Conservation (phyloP, 2,329 filamentous ascomycete species). For the Trichoderma koningiopsis region DNA sequence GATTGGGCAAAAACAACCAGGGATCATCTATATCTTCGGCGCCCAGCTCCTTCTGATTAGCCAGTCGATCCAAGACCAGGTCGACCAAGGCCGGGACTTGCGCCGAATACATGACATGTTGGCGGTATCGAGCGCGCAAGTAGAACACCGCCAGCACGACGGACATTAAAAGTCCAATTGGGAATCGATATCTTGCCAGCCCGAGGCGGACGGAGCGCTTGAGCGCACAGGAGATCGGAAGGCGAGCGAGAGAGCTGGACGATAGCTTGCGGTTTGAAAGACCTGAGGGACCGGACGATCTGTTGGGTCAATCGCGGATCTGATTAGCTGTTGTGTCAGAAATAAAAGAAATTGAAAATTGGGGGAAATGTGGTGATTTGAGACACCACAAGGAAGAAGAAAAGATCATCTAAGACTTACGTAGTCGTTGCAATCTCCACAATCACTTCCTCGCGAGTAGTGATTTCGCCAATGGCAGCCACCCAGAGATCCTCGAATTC, state of each 20-base stretch:
- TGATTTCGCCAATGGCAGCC: constrained; percentile 72
- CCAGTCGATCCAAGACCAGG: constrained; percentile 79
- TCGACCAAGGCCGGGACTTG: constrained; percentile 82
- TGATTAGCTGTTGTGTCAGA: constrained; percentile 80
- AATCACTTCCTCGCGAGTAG: constrained; percentile 62
- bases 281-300: constrained; percentile 66
- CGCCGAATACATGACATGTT: constrained; percentile 65
- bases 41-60: constrained; percentile 80
- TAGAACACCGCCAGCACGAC: constrained; percentile 59
- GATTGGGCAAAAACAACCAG: constrained; percentile 83
- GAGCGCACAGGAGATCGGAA: constrained; percentile 84
- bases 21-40: constrained; percentile 68
- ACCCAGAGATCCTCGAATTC: constrained; percentile 91
- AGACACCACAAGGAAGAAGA: constrained; percentile 24
- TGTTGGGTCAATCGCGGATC: constrained; percentile 71
- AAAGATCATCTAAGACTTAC: constrained; percentile 51
- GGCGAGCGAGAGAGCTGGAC: constrained; percentile 85
- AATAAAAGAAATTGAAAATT: constrained; percentile 28
- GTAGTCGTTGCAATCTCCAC: constrained; percentile 42
- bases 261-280: constrained; percentile 67
- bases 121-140: constrained; percentile 63
- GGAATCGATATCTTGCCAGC: constrained; percentile 83
- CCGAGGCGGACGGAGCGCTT: constrained; percentile 75
- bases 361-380: background rate
- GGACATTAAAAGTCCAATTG: constrained; percentile 68